Conservation (phyloP, 2,329 filamentous ascomycete species). For the Hirsutella minnesotensis region DNA sequence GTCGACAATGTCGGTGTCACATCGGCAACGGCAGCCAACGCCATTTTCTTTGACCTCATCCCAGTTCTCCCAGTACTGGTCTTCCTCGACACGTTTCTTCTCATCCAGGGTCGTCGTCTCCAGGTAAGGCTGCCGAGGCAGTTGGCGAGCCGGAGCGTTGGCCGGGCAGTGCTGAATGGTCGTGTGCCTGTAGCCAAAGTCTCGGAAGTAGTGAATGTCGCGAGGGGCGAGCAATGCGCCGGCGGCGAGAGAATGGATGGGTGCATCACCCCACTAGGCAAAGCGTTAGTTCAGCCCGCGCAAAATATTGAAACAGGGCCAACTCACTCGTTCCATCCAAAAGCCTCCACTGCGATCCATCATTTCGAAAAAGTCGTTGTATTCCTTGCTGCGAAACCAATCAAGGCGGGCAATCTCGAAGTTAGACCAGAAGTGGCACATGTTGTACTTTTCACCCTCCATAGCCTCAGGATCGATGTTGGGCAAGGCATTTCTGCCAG, state of each 20-base stretch:
- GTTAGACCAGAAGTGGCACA: conserved; percentile 99
- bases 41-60: conserved; percentile 89
- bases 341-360: conserved; percentile 98
- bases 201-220: conserved; percentile 97
- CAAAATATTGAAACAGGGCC: conserved; percentile 1
- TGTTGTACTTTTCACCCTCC: conserved; percentile 98
- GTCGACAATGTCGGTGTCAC: conserved; percentile 94
- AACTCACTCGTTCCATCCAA: conserved; percentile 88
- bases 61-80: conserved; percentile 87
- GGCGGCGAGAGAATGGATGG: conserved; percentile 93
- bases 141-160: conserved; percentile 81
- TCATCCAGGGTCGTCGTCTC: conserved; percentile 73
- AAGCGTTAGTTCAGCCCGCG: conserved; percentile 12
- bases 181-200: conserved; percentile 95
- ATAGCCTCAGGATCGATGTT: conserved; percentile 85
- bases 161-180: conserved; percentile 98
- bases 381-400: conserved; percentile 95
- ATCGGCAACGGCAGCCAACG: conserved; percentile 90
- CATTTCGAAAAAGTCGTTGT: conserved; percentile 97
- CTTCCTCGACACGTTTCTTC: conserved; percentile 79
- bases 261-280: conserved; percentile 87
- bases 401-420: conserved; percentile 93
- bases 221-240: conserved; percentile 69
- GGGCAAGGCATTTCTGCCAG: conserved; percentile 56
- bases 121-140: conserved; percentile 67